A percentile compares a stretch with the other conserved stretches of the same genome.
Evolutionary conservation across 2,329 filamentous ascomycete species (phyloP).

Genomic region (Alternaria ethzedia): DNA sequence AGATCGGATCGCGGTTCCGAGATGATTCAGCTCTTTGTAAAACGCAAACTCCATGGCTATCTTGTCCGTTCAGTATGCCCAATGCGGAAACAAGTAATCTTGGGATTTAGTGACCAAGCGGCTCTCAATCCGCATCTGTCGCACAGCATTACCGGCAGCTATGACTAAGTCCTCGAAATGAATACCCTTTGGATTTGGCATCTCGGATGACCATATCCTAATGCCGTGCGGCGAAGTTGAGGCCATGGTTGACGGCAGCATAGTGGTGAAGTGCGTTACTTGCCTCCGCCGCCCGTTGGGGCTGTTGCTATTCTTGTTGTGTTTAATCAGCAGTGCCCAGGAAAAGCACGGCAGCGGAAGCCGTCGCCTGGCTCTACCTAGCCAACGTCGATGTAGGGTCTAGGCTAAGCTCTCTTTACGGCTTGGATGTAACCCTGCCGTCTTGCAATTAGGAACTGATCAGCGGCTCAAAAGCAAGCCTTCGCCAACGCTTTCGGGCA

Average conservation of each 20-base stretch:
- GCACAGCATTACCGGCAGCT: neutral
- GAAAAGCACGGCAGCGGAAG: slow-evolving; percentile 26
- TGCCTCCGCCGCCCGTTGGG: slow-evolving; percentile 16
- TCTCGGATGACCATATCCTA: slow-evolving; percentile 18
- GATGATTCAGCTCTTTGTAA: slow-evolving; percentile 25
- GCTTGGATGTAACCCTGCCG: slow-evolving; percentile 27
- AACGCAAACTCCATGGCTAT: neutral
- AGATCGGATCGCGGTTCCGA: slow-evolving; percentile 10
- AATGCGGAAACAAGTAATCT: slow-evolving; percentile 25
- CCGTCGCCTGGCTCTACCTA: slow-evolving; percentile 21
- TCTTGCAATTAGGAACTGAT: slow-evolving; percentile 17
- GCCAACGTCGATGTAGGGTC: slow-evolving; percentile 13
- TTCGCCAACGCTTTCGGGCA: slow-evolving; percentile 14
- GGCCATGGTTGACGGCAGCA: slow-evolving; percentile 25
- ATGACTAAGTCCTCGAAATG: slow-evolving; percentile 4
- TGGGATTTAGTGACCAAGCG: slow-evolving; percentile 1
- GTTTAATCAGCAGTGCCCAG: slow-evolving; percentile 36
- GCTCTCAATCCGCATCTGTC: slow-evolving; percentile 5
- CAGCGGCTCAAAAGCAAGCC: slow-evolving; percentile 25
- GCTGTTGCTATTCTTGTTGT: slow-evolving; percentile 34
- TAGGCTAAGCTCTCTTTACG: slow-evolving; percentile 16
- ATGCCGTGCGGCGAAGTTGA: slow-evolving; percentile 23
- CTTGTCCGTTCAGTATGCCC: slow-evolving; percentile 10
- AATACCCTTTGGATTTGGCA: neutral
- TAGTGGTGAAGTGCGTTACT: slow-evolving; percentile 18